Evolutionary conservation across 2,329 filamentous ascomycete genomes (phyloP).

Genomic region (Monosporascus sp.): DNA sequence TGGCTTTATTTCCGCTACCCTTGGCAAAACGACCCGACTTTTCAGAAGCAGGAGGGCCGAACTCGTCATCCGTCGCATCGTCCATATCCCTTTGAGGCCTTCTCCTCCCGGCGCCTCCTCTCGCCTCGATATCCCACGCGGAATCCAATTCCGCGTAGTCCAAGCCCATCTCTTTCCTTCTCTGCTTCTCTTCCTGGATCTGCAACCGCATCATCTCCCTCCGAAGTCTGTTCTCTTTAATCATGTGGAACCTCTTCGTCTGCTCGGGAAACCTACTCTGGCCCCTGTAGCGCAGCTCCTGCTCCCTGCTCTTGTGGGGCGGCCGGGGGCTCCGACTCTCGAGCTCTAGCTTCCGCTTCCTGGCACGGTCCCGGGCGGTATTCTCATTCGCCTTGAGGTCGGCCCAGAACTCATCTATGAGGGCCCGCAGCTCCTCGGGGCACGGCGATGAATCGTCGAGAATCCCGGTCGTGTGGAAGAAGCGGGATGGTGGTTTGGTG

Average conservation of each 20-base stretch:
- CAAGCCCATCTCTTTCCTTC: background rate
- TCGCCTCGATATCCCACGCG: background rate
- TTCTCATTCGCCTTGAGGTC: background rate
- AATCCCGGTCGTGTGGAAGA: background rate
- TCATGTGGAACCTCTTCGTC: conserved; percentile 1
- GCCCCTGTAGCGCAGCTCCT: background rate
- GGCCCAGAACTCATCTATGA: background rate
- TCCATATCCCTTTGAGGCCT: background rate
- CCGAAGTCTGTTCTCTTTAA: conserved; percentile 6
- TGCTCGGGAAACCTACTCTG: conserved; percentile 5
- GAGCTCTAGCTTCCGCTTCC: background rate
- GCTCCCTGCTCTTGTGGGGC: background rate
- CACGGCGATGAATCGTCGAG: too few relatives aligned
- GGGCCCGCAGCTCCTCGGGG: background rate
- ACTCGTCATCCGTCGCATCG: background rate
- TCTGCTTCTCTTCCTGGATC: background rate
- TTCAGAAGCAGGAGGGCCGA: background rate
- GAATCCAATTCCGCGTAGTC: background rate
- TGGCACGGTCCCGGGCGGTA: background rate
- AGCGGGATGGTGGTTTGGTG: background rate
- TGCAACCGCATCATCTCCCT: conserved; percentile 1
- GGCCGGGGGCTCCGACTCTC: background rate
- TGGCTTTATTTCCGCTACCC: background rate
- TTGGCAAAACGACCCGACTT: background rate
- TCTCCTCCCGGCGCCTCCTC: background rate